Percentiles rank a stretch among this genome's conserved stretches.
phyloP scores from a whole-genome alignment of 371 early-diverging fungal species.

The Rhizopus arrhizus region DNA sequence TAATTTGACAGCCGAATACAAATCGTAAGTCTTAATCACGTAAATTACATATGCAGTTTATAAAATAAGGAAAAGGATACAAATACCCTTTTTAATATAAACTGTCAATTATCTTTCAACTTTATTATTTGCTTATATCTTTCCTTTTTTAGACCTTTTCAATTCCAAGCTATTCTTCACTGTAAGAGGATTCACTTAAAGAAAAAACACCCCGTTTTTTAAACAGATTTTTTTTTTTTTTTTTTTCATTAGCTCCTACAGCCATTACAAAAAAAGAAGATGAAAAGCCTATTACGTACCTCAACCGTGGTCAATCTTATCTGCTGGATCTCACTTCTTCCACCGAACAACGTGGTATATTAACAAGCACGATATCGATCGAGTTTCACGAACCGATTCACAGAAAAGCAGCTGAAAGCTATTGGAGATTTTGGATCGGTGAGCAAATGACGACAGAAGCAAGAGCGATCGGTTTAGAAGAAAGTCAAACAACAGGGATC shows the following conservation, averaged over 20 bases:
- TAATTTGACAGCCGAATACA: neutral
- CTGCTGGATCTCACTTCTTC: conserved; percentile 35
- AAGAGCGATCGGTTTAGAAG: conserved; percentile 65
- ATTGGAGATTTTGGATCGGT: conserved; percentile 81
- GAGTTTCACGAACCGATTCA: conserved; percentile 77
- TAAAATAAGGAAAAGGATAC: too few species aligned
- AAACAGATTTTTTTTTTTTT: neutral
- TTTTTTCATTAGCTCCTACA: conserved; percentile 34
- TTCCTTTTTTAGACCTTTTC: conserved; percentile 20
- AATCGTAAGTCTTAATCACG: neutral
- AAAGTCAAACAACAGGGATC: conserved; percentile 44
- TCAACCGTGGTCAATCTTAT: conserved; percentile 70
- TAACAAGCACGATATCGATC: conserved; percentile 65
- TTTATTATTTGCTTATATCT: neutral
- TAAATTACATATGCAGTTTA: neutral
- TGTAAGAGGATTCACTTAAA: conserved; percentile 12
- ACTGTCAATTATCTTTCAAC: neutral
- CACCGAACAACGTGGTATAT: conserved; percentile 43
- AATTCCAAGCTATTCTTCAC: conserved; percentile 23
- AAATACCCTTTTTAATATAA: neutral
- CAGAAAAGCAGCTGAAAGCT: conserved; percentile 65
- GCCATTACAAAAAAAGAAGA: conserved; percentile 36
- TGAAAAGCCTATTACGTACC: conserved; percentile 60
- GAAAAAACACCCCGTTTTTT: neutral
- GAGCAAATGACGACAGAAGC: conserved; percentile 70